Percentiles rank a stretch among this genome's conserved stretches.
Evolutionary conservation across 2,329 filamentous ascomycete species (phyloP).

Genomic region (Arthrobotrys conoides): DNA sequence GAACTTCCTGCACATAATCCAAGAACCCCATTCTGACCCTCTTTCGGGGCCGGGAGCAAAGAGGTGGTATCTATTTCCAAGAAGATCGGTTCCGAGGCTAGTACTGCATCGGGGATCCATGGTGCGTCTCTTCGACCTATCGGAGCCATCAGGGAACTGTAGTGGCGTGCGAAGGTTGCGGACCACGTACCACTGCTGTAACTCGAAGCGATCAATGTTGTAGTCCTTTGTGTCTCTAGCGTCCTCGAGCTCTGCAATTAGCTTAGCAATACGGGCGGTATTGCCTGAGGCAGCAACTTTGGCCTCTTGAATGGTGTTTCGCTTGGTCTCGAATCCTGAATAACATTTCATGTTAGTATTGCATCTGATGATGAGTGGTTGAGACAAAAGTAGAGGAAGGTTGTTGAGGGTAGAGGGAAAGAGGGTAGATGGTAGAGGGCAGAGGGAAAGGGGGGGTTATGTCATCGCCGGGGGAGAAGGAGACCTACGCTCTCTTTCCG

Average conservation of each 20-base stretch:
- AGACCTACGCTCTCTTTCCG: conserved; percentile 52
- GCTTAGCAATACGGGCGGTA: conserved; percentile 47
- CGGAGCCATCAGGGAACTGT: conserved; percentile 60
- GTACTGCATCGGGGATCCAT: conserved; percentile 59
- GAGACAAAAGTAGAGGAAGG: background rate
- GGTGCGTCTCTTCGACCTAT: conserved; percentile 60
- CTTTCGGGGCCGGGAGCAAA: conserved; percentile 55
- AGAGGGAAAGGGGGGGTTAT: background rate
- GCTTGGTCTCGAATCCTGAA: conserved; percentile 54
- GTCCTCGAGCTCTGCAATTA: conserved; percentile 57
- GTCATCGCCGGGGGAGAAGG: background rate
- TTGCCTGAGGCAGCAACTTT: conserved; percentile 40
- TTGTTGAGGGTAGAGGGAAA: too few relatives aligned
- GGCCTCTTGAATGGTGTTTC: conserved; percentile 44
- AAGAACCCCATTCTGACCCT: conserved; percentile 56
- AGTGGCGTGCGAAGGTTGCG: conserved; percentile 61
- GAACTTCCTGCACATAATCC: conserved; percentile 58
- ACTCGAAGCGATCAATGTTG: conserved; percentile 58
- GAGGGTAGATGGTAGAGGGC: too few relatives aligned
- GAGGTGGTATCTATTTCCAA: conserved; percentile 53
- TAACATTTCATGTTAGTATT: too few relatives aligned
- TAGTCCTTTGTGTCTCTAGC: conserved; percentile 58
- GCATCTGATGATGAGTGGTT: too few relatives aligned
- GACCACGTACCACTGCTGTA: conserved; percentile 61
- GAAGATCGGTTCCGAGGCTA: conserved; percentile 53